Conservation (phyloP, 164 flowering plant genomes). For the Brasenia schreberi region DNA sequence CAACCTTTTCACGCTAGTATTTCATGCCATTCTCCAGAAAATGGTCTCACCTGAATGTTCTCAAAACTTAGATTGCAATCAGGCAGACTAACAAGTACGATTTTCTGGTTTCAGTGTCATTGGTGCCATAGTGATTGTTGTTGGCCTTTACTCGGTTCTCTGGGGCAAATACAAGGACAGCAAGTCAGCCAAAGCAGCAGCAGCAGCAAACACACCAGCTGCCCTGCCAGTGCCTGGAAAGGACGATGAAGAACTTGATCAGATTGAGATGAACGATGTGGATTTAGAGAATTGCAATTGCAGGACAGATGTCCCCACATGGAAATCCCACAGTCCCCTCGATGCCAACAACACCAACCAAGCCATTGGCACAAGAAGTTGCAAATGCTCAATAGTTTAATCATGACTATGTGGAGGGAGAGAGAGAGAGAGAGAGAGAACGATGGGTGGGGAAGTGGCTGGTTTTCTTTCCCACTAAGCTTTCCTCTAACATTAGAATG, state of each 20-base stretch:
- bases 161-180: neutral
- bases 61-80: neutral
- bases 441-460: too few species aligned
- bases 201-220: conserved; percentile 16
- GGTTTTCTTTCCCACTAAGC: too few species aligned
- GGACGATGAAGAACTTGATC: conserved; percentile 7
- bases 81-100: neutral
- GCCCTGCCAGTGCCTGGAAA: neutral
- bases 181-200: conserved; percentile 26
- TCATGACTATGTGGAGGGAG: too few species aligned
- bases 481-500: too few species aligned
- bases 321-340: conserved; percentile 4
- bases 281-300: conserved; percentile 23
- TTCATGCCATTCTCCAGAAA: neutral
- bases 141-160: too few species aligned
- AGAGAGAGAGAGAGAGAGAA: too few species aligned
- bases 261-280: conserved; percentile 16
- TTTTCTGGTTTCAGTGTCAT: conserved; percentile 3
- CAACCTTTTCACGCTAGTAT: neutral
- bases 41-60: neutral
- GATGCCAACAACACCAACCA: too few species aligned
- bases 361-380: too few species aligned
- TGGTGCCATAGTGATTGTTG: too few species aligned
- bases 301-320: conserved; percentile 11
- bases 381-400: too few species aligned